Percentiles rank a stretch among this genome's conserved stretches.
Conservation (phyloP, 805 yeast genomes). For the Debaryomyces hansenii region DNA sequence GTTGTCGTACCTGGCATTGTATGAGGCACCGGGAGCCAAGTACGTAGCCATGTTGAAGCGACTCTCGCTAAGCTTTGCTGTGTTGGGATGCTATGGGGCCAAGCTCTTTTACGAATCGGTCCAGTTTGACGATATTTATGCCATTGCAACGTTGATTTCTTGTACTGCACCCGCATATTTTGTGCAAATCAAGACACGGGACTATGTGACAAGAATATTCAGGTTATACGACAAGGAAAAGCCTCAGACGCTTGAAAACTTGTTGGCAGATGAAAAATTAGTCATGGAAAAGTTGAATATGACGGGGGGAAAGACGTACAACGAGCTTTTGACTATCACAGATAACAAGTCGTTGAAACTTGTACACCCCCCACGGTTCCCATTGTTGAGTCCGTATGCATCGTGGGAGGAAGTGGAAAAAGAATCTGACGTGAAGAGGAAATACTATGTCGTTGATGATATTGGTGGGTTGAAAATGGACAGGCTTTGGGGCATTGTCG, state of each 20-base stretch:
- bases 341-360: slow-evolving; percentile 37
- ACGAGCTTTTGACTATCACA: slow-evolving; percentile 55
- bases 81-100: slow-evolving; percentile 61
- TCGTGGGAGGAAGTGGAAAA: slow-evolving; percentile 42
- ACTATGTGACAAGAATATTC: slow-evolving; percentile 71
- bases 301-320: slow-evolving; percentile 66
- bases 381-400: slow-evolving; percentile 24
- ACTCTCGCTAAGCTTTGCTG: slow-evolving; percentile 59
- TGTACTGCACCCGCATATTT: slow-evolving; percentile 57
- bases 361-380: slow-evolving; percentile 18
- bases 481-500: slow-evolving; percentile 81
- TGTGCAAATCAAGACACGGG: slow-evolving; percentile 52
- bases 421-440: slow-evolving; percentile 32
- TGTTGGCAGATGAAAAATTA: slow-evolving; percentile 61
- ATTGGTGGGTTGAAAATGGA: slow-evolving; percentile 84
- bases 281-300: slow-evolving; percentile 66
- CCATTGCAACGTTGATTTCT: slow-evolving; percentile 42
- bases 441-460: slow-evolving; percentile 65
- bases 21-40: slow-evolving; percentile 60
- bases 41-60: slow-evolving; percentile 65
- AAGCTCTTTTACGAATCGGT: slow-evolving; percentile 56
- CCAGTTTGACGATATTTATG: slow-evolving; percentile 51
- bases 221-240: slow-evolving; percentile 63
- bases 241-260: slow-evolving; percentile 64
- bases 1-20: slow-evolving; percentile 60